Conservation (phyloP, 192 early-diverging fungal species). For the Bifiguratus adelaidae region DNA sequence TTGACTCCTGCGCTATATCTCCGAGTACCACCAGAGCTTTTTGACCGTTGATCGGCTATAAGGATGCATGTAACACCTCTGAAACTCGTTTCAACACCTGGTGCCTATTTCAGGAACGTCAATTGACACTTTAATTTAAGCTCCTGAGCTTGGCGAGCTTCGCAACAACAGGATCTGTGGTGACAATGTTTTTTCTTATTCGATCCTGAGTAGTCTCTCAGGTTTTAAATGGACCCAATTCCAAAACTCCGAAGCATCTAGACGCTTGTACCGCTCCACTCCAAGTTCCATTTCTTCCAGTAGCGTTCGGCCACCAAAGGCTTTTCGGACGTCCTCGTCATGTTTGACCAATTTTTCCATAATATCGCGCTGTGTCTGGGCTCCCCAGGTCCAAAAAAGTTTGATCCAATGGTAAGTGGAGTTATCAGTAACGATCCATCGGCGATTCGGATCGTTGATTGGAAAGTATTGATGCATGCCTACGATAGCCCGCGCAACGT, state of each 20-base stretch:
- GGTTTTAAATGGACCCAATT: constrained; percentile 10
- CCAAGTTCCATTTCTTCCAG: constrained; percentile 5
- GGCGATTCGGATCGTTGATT: constrained; percentile 10
- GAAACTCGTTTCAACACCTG: too few relatives aligned
- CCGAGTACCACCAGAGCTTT: too few relatives aligned
- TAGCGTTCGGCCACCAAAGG: constrained; percentile 2
- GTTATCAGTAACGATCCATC: constrained; percentile 48
- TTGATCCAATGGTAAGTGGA: constrained; percentile 43
- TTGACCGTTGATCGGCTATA: too few relatives aligned
- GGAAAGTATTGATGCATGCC: constrained; percentile 18
- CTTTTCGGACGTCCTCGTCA: constrained; percentile 7
- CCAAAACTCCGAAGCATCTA: constrained; percentile 25
- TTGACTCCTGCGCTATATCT: too few relatives aligned
- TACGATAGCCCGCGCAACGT: constrained; percentile 44
- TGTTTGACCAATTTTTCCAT: constrained; percentile 4
- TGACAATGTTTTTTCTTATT: too few relatives aligned
- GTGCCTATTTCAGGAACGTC: too few relatives aligned
- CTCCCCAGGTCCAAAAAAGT: constrained; percentile 14
- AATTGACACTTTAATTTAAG: too few relatives aligned
- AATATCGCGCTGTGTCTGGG: constrained; percentile 6
- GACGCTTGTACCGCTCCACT: constrained; percentile 2
- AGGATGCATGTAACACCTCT: too few relatives aligned
- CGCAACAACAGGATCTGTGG: too few relatives aligned
- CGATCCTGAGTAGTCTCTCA: constrained; percentile 8
- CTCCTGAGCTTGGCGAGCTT: too few relatives aligned